These are phyloP conservation scores for Talaromyces atroroseus DNA, from an alignment of 2,329 filamentous ascomycete species.

Conservation along the genomic window DNA sequence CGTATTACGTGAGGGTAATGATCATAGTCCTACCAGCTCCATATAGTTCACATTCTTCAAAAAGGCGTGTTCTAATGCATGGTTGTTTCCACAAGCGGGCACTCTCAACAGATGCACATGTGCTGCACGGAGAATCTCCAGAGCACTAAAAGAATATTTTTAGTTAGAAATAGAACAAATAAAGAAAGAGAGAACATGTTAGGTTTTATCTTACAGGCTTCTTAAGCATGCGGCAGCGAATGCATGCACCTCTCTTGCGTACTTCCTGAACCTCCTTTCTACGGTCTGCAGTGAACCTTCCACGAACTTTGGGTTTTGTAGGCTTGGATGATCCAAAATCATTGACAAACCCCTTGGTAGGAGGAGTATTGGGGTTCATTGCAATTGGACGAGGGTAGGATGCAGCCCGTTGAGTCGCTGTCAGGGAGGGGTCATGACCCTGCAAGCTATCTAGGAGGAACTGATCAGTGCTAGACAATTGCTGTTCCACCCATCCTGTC, in stretches of 20 bases:
- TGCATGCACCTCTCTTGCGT: conserved; percentile 56
- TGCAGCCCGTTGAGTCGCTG: conserved; percentile 34
- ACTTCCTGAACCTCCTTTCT: conserved; percentile 56
- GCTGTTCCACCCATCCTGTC: conserved; percentile 27
- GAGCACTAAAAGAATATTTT: conserved; percentile 42
- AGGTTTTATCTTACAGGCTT: conserved; percentile 43
- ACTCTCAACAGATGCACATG: conserved; percentile 55
- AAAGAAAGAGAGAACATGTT: background rate
- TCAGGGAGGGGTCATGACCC: conserved; percentile 35
- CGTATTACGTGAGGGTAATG: background rate
- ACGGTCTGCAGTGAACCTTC: conserved; percentile 52
- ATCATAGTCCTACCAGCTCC: conserved; percentile 38
- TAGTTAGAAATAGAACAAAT: background rate
- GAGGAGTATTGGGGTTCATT: conserved; percentile 35
- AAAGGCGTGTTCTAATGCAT: conserved; percentile 54
- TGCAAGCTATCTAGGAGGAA: conserved; percentile 36
- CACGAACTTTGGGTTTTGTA: conserved; percentile 46
- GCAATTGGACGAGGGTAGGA: conserved; percentile 39
- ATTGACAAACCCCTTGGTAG: conserved; percentile 36
- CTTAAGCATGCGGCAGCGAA: conserved; percentile 60
- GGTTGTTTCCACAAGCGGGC: conserved; percentile 57
- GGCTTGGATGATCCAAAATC: conserved; percentile 37
- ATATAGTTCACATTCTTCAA: conserved; percentile 55
- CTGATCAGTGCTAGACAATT: conserved; percentile 35
- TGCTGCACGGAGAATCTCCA: conserved; percentile 54